phyloP scores from a whole-genome alignment of 176 grass and related monocot genomes.

The Carex kokanica region DNA sequence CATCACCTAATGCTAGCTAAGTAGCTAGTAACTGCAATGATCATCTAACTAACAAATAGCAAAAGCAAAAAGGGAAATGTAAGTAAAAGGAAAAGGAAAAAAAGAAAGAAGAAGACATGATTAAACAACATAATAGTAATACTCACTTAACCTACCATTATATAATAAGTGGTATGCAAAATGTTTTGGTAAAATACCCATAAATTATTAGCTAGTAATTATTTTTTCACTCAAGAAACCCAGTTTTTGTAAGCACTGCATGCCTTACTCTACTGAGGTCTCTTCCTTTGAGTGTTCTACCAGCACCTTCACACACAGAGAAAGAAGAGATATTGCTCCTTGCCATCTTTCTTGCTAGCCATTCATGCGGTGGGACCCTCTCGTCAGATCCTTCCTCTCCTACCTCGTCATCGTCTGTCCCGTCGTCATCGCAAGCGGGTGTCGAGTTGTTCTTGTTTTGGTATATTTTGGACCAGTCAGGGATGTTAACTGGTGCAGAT shows the following conservation, averaged over 20 bases:
- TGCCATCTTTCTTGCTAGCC: constrained; percentile 53
- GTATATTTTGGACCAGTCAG: constrained; percentile 50
- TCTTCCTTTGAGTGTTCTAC: constrained; percentile 53
- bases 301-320: constrained; percentile 53
- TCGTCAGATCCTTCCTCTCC: constrained; percentile 22
- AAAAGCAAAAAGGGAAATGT: neutral
- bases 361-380: constrained; percentile 44
- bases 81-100: neutral
- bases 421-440: neutral
- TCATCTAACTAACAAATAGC: constrained; percentile 12
- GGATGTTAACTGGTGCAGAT: constrained; percentile 39
- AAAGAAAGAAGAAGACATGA: neutral
- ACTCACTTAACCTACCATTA: constrained; percentile 24
- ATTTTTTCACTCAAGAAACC: constrained; percentile 37
- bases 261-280: constrained; percentile 51
- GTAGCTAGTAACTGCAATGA: neutral
- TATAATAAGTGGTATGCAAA: neutral
- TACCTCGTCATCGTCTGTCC: constrained; percentile 8
- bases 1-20: neutral
- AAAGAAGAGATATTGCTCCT: constrained; percentile 42
- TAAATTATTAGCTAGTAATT: neutral
- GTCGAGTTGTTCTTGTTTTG: neutral
- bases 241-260: constrained; percentile 55
- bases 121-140: neutral
- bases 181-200: neutral